These are phyloP conservation scores for Hypoxylon subgilvum DNA, from an alignment of 495 filamentous ascomycete genomes.

Conservation along the genomic window DNA sequence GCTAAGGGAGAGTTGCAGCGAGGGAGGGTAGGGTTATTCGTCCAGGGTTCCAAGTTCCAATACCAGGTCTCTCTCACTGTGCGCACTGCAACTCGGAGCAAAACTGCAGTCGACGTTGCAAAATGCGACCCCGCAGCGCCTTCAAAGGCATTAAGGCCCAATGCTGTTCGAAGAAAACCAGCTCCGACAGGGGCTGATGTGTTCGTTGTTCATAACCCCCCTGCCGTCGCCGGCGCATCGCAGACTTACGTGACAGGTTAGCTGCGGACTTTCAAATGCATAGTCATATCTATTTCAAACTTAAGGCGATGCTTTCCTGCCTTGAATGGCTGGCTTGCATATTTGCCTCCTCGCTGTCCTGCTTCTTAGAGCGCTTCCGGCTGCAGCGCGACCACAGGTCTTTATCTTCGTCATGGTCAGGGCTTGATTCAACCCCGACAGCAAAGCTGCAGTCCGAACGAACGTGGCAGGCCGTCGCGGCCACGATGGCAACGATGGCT, in stretches of 20 bases:
- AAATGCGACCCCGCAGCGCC: constrained; percentile 26
- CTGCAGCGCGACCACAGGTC: constrained; percentile 6
- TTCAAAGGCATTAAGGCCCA: constrained; percentile 23
- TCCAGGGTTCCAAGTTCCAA: constrained; percentile 13
- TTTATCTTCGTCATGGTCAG: constrained; percentile 3
- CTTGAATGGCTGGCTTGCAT: constrained; percentile 18
- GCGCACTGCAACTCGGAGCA: constrained; percentile 26
- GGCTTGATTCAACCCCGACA: constrained; percentile 6
- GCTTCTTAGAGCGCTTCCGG: constrained; percentile 14
- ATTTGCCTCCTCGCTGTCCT: constrained; percentile 5
- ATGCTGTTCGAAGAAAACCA: constrained; percentile 1
- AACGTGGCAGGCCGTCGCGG: constrained; percentile 26
- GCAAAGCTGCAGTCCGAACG: constrained; percentile 15
- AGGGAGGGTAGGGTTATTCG: constrained; percentile 20
- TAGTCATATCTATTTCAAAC: constrained; percentile 24
- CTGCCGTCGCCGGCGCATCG: constrained; percentile 32
- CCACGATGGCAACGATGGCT: constrained; percentile 30
- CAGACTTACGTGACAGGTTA: constrained; percentile 23
- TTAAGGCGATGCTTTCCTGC: constrained; percentile 6
- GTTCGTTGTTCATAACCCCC: constrained; percentile 23
- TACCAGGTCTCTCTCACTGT: constrained; percentile 1
- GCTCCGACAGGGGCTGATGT: constrained; percentile 11
- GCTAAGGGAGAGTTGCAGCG: constrained; percentile 18
- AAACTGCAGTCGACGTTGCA: constrained; percentile 24
- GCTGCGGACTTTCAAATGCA: constrained; percentile 21